Evolutionary conservation across 1,139 yeast genomes (phyloP), one percentile per base, ranked within the genome.

Genomic region (Diutina ranongensis): DNA sequence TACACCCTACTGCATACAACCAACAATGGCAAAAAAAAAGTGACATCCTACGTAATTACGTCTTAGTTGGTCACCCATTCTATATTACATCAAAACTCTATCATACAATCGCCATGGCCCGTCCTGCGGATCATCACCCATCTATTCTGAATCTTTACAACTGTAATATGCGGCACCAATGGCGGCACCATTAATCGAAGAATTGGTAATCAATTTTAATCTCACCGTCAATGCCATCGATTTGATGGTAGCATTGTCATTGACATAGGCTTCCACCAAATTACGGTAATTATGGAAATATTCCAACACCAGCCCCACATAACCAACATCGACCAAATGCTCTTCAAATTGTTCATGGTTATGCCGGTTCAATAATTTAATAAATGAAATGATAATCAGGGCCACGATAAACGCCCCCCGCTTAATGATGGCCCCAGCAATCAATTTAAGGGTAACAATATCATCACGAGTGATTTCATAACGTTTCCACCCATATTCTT

Each of bases 121-220:
- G 28, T 25, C 28, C 28, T 25, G 28, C 28, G 28, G 28, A n/a
- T n/a, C n/a, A n/a, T n/a, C n/a, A n/a, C n/a, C n/a, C n/a, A n/a
- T n/a, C n/a, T n/a, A n/a, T n/a, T n/a, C n/a, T n/a, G n/a, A n/a
- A n/a, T n/a, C n/a, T n/a, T n/a, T n/a, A n/a, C n/a, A n/a, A 18
- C 20, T 27, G 52, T 57, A 57, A 50, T 60, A 68, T 16, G 75
- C 75, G 40, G 75, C 75, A 12, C 74, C 74, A 46, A 71, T 70
- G 25, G 76, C 75, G 44, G 75, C 72, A 4, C 76, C 76, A 33
- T 69, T 65, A 34, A 71, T 61, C 16, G 74, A 68, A 54, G 74
- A 69, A 50, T 71, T 58, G 33, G 65, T 68, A 46, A 71, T 62
- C 47, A 62, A 57, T 54, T 62, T 63, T 49, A 71, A 66, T 45